phyloP scores from a whole-genome alignment of 2,329 filamentous ascomycete species.

The Colletotrichum sp. region DNA sequence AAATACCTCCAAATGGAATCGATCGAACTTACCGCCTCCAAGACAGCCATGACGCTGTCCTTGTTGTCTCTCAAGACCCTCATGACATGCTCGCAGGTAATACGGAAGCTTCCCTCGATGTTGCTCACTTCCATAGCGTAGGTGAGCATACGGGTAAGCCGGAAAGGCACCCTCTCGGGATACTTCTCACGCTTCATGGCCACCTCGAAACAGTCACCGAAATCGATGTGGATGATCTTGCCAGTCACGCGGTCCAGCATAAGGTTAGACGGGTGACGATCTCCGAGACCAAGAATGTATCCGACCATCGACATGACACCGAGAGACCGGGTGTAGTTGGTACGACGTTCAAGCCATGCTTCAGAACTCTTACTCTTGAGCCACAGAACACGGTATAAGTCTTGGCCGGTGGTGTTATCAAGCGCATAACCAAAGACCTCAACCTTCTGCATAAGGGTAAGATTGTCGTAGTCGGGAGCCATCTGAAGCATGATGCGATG shows the following conservation, averaged over 20 bases:
- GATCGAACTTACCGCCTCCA: conserved; percentile 82
- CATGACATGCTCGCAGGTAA: conserved; percentile 99
- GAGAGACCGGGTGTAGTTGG: conserved; percentile 97
- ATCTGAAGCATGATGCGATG: conserved; percentile 99
- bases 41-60: conserved; percentile 96
- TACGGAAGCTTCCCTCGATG: conserved; percentile 97
- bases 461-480: conserved; percentile 98
- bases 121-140: conserved; percentile 99
- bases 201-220: conserved; percentile 98
- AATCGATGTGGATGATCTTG: conserved; percentile 98
- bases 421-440: conserved; percentile 99
- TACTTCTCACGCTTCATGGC: conserved; percentile 99
- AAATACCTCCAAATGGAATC: not conserved
- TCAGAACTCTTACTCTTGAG: conserved; percentile 98
- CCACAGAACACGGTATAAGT: conserved; percentile 97
- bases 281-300: conserved; percentile 95
- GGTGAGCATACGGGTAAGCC: conserved; percentile 96
- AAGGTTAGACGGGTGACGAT: conserved; percentile 96
- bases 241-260: conserved; percentile 96
- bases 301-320: conserved; percentile 99
- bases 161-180: conserved; percentile 96
- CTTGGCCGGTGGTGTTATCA: conserved; percentile 98
- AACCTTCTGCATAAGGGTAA: conserved; percentile 99
- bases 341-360: conserved; percentile 94
- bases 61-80: conserved; percentile 95